These are phyloP conservation scores for Penicillium olsonii DNA, from an alignment of 2,329 filamentous ascomycete species.

Conservation along the genomic window DNA sequence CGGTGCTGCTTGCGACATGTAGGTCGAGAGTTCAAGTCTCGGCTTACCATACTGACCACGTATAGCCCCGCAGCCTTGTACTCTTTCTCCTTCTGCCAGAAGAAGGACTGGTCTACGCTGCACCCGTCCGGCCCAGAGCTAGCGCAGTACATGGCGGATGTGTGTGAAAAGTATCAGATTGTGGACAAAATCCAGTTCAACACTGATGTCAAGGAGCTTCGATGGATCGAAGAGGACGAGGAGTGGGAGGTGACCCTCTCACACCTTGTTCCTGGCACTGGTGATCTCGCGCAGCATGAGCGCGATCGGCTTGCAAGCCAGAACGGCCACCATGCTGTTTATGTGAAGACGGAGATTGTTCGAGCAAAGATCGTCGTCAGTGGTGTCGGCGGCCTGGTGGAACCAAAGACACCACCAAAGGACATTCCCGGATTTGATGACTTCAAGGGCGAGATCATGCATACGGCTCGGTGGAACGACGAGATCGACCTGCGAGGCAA, in stretches of 20 bases:
- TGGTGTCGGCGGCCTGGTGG: constrained; percentile 57
- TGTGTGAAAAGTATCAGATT: constrained; percentile 55
- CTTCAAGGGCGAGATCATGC: constrained; percentile 59
- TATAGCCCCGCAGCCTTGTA: constrained; percentile 57
- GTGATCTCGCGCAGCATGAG: constrained; percentile 54
- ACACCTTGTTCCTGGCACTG: constrained; percentile 54
- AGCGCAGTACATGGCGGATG: constrained; percentile 53
- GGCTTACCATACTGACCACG: not conserved
- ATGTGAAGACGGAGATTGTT: constrained; percentile 53
- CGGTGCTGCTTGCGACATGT: constrained; percentile 59
- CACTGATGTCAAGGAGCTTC: constrained; percentile 56
- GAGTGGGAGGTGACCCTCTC: constrained; percentile 58
- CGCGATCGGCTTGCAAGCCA: constrained; percentile 46
- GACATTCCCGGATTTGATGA: constrained; percentile 54
- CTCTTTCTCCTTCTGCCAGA: constrained; percentile 58
- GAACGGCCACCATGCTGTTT: constrained; percentile 51
- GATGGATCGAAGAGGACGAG: constrained; percentile 55
- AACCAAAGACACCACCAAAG: constrained; percentile 54
- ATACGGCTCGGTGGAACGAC: constrained; percentile 60
- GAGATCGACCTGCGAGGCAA: constrained; percentile 55
- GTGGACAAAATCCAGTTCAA: constrained; percentile 61
- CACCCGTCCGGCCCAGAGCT: constrained; percentile 54
- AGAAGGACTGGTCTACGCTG: constrained; percentile 53
- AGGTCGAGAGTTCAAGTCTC: constrained; percentile 12
- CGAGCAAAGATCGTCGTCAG: constrained; percentile 58